Evolutionary conservation across 1,284 basidiomycete species (phyloP), one percentile per base, ranked within the genome.

Genomic region (Trichosporon sp.): DNA sequence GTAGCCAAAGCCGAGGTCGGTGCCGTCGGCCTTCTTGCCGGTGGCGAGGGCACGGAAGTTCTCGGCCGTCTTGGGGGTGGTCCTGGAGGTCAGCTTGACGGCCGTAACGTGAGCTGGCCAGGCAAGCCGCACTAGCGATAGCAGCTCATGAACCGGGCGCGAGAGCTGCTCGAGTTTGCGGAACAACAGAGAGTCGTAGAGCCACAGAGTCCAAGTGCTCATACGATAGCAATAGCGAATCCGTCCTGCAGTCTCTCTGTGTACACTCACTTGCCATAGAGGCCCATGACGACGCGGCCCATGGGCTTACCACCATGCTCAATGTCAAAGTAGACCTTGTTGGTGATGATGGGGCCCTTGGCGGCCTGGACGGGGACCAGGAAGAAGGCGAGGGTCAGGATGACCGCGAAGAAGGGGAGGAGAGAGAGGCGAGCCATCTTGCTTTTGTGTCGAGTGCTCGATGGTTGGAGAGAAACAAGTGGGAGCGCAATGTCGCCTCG

Each of bases 271-370:
- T 91, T 92, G 74, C 93, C 93, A 78, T 91, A 95, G 60, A 96
- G 88, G 76, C 92, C 93, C 75, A 95, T 89, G 47, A 88, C 87
- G 75, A 95, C 86, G 72, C 93, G 88, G 70, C 95, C 95, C 38
- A 97, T 71, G 64, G 89, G 85, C 83, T 91, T 86, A 81, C 90
- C 92, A 32, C 92, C 93, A 83, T 96, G 93, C 77, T 91, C 89
- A 72, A 97, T 90, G 83, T 97, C 94, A 78, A 97, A 97, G 87
- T 89, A 97, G 77, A 97, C 91, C 85, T 91, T 93, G 88, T 92
- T 85, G 64, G 94, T 95, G 78, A 97, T 90, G 84, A 87, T 89
- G 18, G 94, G 94, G 18, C 82, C 81, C 73, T 84, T 84, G 68
- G 78, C 73, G 5, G 83, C 81, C 62, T 82, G 75, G 8, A 74